A percentile compares a stretch with the other conserved stretches of the same genome.
Evolutionary conservation across 805 yeast species (phyloP).

Genomic region (Priceomyces castillae): DNA sequence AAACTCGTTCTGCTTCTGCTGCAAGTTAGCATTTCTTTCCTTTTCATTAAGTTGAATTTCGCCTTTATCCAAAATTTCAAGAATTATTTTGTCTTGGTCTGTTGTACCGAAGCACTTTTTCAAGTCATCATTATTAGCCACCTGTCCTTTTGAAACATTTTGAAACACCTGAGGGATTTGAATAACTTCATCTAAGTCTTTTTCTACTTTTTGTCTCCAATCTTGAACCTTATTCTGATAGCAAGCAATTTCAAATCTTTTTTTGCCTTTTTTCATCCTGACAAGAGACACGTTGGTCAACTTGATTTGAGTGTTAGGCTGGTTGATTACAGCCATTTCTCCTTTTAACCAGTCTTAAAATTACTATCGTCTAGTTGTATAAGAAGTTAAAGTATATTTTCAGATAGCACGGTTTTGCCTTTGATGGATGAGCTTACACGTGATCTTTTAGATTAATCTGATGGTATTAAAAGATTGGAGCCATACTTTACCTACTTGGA

Average conservation of each 20-base stretch:
- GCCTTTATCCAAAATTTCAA: conserved; percentile 83
- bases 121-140: conserved; percentile 84
- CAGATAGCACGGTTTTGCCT: too few species aligned
- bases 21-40: conserved; percentile 75
- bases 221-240: conserved; percentile 97
- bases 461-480: too few species aligned
- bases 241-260: conserved; percentile 92
- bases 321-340: conserved; percentile 59
- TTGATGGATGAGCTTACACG: too few species aligned
- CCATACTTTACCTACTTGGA: too few species aligned
- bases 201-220: conserved; percentile 83
- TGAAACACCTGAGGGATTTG: conserved; percentile 93
- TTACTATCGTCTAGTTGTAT: too few species aligned
- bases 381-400: too few species aligned
- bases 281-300: conserved; percentile 94
- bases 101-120: conserved; percentile 70
- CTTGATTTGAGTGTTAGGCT: conserved; percentile 85
- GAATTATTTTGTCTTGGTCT: conserved; percentile 68
- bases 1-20: conserved; percentile 77
- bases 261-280: conserved; percentile 84
- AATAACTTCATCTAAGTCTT: conserved; percentile 90
- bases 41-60: conserved; percentile 93
- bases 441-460: too few species aligned
- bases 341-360: too few species aligned
- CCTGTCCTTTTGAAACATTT: conserved; percentile 92